These are phyloP conservation scores for Acanthamoeba quina DNA, from an alignment of 208 protist genomes.

Conservation along the genomic window DNA sequence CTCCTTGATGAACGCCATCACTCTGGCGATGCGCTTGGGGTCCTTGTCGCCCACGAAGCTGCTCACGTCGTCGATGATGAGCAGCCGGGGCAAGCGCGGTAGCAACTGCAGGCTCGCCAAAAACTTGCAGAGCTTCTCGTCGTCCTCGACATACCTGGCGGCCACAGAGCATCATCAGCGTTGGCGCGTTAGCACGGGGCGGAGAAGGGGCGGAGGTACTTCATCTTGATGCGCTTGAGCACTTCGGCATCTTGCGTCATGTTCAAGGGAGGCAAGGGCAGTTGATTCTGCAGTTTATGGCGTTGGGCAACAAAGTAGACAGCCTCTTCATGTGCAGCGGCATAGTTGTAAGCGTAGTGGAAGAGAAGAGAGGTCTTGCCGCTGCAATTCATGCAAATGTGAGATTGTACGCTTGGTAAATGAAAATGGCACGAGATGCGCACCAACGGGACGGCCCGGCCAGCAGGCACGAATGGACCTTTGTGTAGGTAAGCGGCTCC, in stretches of 20 bases:
- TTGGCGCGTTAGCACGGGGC: neutral
- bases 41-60: conserved; percentile 31
- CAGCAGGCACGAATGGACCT: neutral
- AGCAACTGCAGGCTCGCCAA: conserved; percentile 30
- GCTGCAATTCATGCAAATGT: neutral
- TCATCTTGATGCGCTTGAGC: conserved; percentile 58
- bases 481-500: neutral
- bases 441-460: neutral
- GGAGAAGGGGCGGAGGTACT: neutral
- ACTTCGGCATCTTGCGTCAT: neutral
- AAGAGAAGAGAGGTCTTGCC: conserved; percentile 57
- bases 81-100: neutral
- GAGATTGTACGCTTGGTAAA: neutral
- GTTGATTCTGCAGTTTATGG: conserved; percentile 43
- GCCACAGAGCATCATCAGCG: neutral
- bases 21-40: neutral
- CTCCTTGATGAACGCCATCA: conserved; percentile 66
- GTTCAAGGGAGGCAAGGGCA: neutral
- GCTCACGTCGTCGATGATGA: conserved; percentile 21
- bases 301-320: conserved; percentile 25
- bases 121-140: conserved; percentile 48
- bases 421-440: neutral
- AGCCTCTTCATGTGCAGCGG: neutral
- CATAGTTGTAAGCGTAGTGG: conserved; percentile 57
- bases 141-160: conserved; percentile 14